Evolutionary conservation across 2,329 filamentous ascomycete species (phyloP), one percentile per base, ranked within the genome.

Genomic region (Trematosphaeria pertusa): DNA sequence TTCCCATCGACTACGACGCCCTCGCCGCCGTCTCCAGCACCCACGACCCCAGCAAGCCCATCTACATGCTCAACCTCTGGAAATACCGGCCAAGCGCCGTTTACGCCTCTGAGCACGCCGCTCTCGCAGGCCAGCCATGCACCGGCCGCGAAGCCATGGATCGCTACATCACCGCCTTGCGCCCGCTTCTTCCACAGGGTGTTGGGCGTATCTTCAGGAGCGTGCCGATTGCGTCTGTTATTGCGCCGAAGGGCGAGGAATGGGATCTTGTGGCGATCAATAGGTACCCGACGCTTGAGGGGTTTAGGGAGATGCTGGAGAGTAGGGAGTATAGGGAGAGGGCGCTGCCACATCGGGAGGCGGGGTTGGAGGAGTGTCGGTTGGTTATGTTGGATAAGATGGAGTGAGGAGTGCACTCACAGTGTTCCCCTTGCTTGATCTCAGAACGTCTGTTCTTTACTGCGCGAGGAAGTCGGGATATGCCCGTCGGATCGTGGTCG

Each of bases 41-140:
- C 11, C 41, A 48, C 42, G 41, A 50, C 24, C 43, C 39, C 5
- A 34, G 22, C 6, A 54, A 49, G 39, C 56, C 56, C 43, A 45
- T 61, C 33, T 58, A 38, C 41, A 57, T 59, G 48, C 54, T 61
- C 30, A 58, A 61, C 28, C 51, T 59, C 36, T 56, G 45, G 46
- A 49, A 44, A 9, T 57, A 43, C 39, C 32, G 35, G 3, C 5
- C 19, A 9, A 44, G 28, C 3, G 53, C 56, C 2, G 5, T 28
- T 10, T 59, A 58, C 19, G 12, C 44, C 6, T 39, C 48, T 9
- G 44, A 51, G 11, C 43, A 54, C 26, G 33, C 43, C n/a, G 17
- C 19, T 7, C 10, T 39, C 18, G 30, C 28, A 3, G 18, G 33
- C 19, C 12, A 28, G 15, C 46, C 51, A 12, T 59, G 56, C 26